Percentiles rank a stretch among this genome's conserved stretches.
phyloP scores from a whole-genome alignment of 1,139 yeast species.

The Suhomyces yuchorum region DNA sequence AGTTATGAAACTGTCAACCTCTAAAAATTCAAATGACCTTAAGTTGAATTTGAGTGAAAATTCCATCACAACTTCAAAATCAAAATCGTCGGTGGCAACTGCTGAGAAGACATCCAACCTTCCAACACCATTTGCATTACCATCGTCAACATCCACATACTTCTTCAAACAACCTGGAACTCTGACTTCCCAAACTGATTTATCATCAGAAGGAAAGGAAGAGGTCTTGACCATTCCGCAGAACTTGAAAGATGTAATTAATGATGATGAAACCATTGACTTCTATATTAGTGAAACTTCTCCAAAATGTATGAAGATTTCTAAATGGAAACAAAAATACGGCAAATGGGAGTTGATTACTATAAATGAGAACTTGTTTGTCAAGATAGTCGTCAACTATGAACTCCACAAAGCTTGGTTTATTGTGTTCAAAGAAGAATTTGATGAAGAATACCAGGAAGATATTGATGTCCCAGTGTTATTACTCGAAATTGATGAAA shows the following conservation, averaged over 20 bases:
- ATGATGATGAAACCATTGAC: slow-evolving; percentile 44
- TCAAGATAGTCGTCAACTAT: slow-evolving; percentile 43
- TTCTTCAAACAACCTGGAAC: slow-evolving; percentile 34
- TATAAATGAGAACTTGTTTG: slow-evolving; percentile 36
- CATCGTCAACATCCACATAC: slow-evolving; percentile 46
- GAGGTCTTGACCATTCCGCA: slow-evolving; percentile 34
- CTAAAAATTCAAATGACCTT: background rate
- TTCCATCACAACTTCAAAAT: background rate
- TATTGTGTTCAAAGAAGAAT: slow-evolving; percentile 45
- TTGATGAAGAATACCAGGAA: slow-evolving; percentile 33
- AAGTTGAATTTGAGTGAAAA: slow-evolving; percentile 4
- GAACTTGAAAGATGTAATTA: slow-evolving; percentile 40
- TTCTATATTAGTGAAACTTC: slow-evolving; percentile 39
- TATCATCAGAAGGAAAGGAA: slow-evolving; percentile 10
- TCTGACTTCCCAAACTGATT: slow-evolving; percentile 9
- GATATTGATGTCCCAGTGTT: slow-evolving; percentile 41
- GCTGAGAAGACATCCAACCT: slow-evolving; percentile 19
- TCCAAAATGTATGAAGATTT: slow-evolving; percentile 42
- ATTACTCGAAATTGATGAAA: slow-evolving; percentile 32
- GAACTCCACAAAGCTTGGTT: slow-evolving; percentile 40
- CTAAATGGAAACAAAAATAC: slow-evolving; percentile 46
- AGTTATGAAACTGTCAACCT: background rate
- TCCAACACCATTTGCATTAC: slow-evolving; percentile 49
- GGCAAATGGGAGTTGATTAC: slow-evolving; percentile 54
- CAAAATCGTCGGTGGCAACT: background rate